Evolutionary conservation across 352 stramenopile species (phyloP).

Genomic region (Phytophthora sp.): DNA sequence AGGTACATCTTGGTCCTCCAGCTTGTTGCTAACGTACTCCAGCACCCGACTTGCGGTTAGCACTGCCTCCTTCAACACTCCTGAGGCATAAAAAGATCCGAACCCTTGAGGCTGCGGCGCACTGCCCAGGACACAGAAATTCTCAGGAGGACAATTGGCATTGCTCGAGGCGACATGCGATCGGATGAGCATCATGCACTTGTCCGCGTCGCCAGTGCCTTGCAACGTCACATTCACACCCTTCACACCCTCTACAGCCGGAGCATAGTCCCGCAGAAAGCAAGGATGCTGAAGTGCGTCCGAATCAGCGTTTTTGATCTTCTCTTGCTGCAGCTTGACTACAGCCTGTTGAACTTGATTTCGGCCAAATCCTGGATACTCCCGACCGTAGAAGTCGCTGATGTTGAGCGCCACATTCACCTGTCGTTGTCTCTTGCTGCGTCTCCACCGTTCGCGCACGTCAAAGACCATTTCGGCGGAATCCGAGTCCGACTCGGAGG

Average conservation of each 20-base stretch:
- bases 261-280: conserved; percentile 37
- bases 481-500: conserved; percentile 33
- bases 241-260: conserved; percentile 11
- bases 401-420: conserved; percentile 63
- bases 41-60: conserved; percentile 41
- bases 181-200: conserved; percentile 52
- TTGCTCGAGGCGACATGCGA: conserved; percentile 57
- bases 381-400: conserved; percentile 69
- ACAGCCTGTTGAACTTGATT: conserved; percentile 30
- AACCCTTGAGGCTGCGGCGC: conserved; percentile 47
- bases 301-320: conserved; percentile 3
- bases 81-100: conserved; percentile 59
- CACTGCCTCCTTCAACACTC: conserved; percentile 35
- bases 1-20: conserved; percentile 7
- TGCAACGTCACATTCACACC: conserved; percentile 31
- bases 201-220: conserved; percentile 47
- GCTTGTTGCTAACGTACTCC: conserved; percentile 18
- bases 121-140: conserved; percentile 58
- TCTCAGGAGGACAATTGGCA: conserved; percentile 50
- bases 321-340: conserved; percentile 38
- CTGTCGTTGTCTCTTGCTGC: conserved; percentile 63
- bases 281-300: conserved; percentile 52
- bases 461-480: conserved; percentile 64
- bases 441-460: conserved; percentile 68
- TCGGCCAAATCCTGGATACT: conserved; percentile 53